A percentile compares a stretch with the other conserved stretches of the same genome.
Conservation (phyloP, 768 basidiomycete genomes). For the Porpolomopsis calyptriformis region DNA sequence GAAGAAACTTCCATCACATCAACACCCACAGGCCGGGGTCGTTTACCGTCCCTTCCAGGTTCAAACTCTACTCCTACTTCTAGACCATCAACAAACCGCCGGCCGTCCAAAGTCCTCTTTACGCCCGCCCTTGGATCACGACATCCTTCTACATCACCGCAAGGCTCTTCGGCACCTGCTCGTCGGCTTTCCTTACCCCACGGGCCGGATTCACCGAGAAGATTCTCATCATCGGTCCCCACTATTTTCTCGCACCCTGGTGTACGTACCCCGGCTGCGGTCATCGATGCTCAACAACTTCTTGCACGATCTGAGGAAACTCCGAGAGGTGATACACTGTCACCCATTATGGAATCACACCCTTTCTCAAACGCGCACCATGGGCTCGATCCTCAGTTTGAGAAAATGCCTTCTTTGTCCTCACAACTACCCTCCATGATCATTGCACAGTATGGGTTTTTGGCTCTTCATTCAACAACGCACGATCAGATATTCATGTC, state of each 20-base stretch:
- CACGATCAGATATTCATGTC: slow-evolving; percentile 90
- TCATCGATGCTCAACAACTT: slow-evolving; percentile 61
- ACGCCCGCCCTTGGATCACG: slow-evolving; percentile 17
- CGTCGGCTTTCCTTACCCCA: slow-evolving; percentile 26
- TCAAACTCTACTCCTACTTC: slow-evolving; percentile 14
- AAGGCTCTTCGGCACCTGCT: slow-evolving; percentile 12
- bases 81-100: slow-evolving; percentile 19
- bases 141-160: slow-evolving; percentile 23
- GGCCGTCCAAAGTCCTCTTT: slow-evolving; percentile 12
- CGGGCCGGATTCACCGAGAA: slow-evolving; percentile 36
- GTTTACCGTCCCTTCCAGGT: slow-evolving; percentile 5
- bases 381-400: slow-evolving; percentile 32
- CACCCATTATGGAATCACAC: slow-evolving; percentile 42
- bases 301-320: slow-evolving; percentile 29
- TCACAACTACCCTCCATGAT: slow-evolving; percentile 73
- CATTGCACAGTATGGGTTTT: slow-evolving; percentile 82
- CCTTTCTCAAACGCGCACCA: slow-evolving; percentile 21
- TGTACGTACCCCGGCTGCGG: slow-evolving; percentile 65
- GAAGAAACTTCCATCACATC: slow-evolving; percentile 13
- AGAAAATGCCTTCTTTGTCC: slow-evolving; percentile 54
- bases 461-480: slow-evolving; percentile 81
- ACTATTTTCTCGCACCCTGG: slow-evolving; percentile 80
- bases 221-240: slow-evolving; percentile 49
- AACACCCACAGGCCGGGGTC: slow-evolving; percentile 14
- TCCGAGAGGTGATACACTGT: slow-evolving; percentile 28